phyloP scores from a whole-genome alignment of 768 basidiomycete genomes.

The Hypholoma fasciculare region DNA sequence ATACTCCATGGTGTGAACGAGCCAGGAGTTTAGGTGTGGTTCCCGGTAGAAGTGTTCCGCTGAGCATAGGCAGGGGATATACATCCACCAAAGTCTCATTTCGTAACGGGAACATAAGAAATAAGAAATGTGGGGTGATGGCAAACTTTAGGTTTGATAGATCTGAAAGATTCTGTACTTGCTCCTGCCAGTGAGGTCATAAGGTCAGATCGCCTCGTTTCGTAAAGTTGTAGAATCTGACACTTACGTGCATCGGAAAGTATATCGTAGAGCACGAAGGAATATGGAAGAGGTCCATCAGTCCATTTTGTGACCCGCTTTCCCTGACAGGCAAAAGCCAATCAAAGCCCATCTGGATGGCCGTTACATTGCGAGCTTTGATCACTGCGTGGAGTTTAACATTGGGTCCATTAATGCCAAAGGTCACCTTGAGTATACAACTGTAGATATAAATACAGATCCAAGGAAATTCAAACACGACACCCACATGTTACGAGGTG shows the following conservation, averaged over 20 bases:
- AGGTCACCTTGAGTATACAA: constrained; percentile 16
- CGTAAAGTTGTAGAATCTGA: neutral
- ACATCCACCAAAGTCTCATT: constrained; percentile 21
- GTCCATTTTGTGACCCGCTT: constrained; percentile 16
- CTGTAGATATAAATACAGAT: constrained; percentile 8
- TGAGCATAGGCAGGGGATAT: constrained; percentile 16
- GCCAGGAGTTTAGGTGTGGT: constrained; percentile 4
- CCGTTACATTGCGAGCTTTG: constrained; percentile 12
- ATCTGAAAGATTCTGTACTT: constrained; percentile 15
- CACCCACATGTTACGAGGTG: constrained; percentile 16
- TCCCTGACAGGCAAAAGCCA: constrained; percentile 24
- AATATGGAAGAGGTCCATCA: constrained; percentile 23
- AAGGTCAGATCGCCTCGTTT: neutral
- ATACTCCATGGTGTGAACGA: constrained; percentile 18
- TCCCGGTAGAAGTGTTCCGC: neutral
- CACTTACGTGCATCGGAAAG: constrained; percentile 22
- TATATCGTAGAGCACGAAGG: constrained; percentile 16
- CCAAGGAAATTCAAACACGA: neutral
- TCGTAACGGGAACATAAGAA: constrained; percentile 16
- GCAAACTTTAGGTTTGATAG: constrained; percentile 19
- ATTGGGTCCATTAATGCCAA: constrained; percentile 8
- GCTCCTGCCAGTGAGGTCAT: constrained; percentile 3
- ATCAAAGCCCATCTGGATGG: constrained; percentile 19
- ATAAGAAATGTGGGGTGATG: constrained; percentile 17
- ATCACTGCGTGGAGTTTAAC: constrained; percentile 17